Evolutionary conservation across 2,329 filamentous ascomycete genomes (phyloP).

Genomic region (Cytospora piceae): DNA sequence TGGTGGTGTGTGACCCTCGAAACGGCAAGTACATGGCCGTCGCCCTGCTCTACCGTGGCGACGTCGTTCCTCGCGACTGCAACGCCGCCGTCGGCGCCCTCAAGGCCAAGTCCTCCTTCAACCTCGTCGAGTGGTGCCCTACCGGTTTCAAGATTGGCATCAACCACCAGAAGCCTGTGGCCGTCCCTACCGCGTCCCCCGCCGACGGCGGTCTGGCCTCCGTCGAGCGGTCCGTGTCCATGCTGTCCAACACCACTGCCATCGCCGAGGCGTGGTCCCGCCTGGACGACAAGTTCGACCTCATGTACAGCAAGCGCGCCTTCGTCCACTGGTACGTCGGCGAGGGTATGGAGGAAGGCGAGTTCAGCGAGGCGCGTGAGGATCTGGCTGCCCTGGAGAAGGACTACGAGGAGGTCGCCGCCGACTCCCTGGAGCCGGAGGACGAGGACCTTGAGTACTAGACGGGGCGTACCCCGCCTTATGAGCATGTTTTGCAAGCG

Average conservation of each 20-base stretch:
- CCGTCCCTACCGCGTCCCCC: conserved; percentile 56
- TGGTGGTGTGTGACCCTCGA: conserved; percentile 75
- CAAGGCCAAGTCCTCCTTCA: conserved; percentile 74
- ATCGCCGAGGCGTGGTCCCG: conserved; percentile 75
- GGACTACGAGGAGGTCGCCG: conserved; percentile 85
- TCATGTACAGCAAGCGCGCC: conserved; percentile 78
- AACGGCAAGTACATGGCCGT: conserved; percentile 80
- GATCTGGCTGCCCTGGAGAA: conserved; percentile 84
- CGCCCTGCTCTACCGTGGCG: conserved; percentile 71
- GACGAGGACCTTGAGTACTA: conserved; percentile 82
- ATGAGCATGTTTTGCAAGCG: conserved; percentile 18
- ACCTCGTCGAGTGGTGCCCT: conserved; percentile 76
- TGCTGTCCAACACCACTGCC: conserved; percentile 76
- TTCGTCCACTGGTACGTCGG: conserved; percentile 83
- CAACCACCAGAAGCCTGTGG: conserved; percentile 71
- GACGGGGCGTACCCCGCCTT: not conserved
- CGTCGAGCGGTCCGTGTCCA: conserved; percentile 67
- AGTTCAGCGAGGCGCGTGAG: conserved; percentile 86
- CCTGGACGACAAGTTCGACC: conserved; percentile 75
- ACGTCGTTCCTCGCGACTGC: conserved; percentile 72
- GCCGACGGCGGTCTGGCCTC: conserved; percentile 62
- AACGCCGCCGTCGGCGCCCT: conserved; percentile 67
- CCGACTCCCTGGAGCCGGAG: conserved; percentile 68
- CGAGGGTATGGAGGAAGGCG: conserved; percentile 90
- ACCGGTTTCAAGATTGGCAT: conserved; percentile 78